These are phyloP conservation scores for Buxus sempervirens DNA, from an alignment of 164 flowering plant species.

Conservation along the genomic window DNA sequence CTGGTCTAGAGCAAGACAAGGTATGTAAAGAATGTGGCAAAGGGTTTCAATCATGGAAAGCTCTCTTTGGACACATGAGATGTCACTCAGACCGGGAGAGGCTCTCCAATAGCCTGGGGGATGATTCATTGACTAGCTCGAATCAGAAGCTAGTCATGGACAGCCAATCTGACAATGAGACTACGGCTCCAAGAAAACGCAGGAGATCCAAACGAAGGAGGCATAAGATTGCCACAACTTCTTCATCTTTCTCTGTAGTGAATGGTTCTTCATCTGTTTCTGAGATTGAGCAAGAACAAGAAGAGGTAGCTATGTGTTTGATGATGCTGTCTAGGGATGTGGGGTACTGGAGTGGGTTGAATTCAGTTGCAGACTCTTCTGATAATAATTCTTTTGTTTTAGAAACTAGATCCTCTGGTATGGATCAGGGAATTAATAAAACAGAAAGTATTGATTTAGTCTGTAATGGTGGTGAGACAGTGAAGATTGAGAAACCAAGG, in stretches of 20 bases:
- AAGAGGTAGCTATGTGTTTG: slow-evolving; percentile 73
- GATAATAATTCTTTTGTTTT: slow-evolving; percentile 60
- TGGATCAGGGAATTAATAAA: slow-evolving; percentile 19
- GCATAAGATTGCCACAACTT: slow-evolving; percentile 23
- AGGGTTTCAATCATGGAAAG: slow-evolving; percentile 67
- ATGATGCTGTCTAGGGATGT: slow-evolving; percentile 85
- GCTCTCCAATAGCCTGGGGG: slow-evolving; percentile 19
- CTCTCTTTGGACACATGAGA: slow-evolving; percentile 86
- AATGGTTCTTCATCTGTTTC: slow-evolving; percentile 49
- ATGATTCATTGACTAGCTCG: slow-evolving; percentile 33
- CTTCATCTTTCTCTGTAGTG: slow-evolving; percentile 29
- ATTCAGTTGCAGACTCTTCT: slow-evolving; percentile 58
- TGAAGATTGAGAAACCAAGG: slow-evolving; percentile 24
- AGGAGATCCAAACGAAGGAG: slow-evolving; percentile 40
- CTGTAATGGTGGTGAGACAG: slow-evolving; percentile 17
- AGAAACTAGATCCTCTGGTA: slow-evolving; percentile 51
- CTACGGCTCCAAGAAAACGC: slow-evolving; percentile 27
- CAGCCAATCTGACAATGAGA: slow-evolving; percentile 57
- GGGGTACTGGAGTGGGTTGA: slow-evolving; percentile 32
- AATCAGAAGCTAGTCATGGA: slow-evolving; percentile 38
- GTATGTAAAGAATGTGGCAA: slow-evolving; percentile 77
- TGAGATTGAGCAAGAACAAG: slow-evolving; percentile 68
- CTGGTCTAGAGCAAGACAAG: slow-evolving; percentile 19
- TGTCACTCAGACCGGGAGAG: slow-evolving; percentile 59
- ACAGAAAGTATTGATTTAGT: slow-evolving; percentile 17